phyloP scores from a whole-genome alignment of 2,329 filamentous ascomycete genomes.

The Pseudogymnoascus sp. region DNA sequence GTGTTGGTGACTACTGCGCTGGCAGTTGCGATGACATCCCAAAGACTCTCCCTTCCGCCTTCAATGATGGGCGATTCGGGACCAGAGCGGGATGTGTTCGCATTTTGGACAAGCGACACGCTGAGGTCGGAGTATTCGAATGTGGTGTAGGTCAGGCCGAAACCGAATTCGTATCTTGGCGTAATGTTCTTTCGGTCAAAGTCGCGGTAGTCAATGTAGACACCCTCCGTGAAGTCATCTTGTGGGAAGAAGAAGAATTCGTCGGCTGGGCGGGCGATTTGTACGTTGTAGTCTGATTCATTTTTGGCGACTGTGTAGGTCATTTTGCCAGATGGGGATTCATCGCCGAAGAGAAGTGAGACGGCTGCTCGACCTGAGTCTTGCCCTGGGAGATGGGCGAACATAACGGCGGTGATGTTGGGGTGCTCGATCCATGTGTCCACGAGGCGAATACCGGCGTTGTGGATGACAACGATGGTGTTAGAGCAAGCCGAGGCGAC shows the following conservation, averaged over 20 bases:
- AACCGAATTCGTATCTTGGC: conserved; percentile 33
- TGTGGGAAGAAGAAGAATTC: conserved; percentile 26
- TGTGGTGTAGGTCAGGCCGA: conserved; percentile 48
- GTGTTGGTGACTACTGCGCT: conserved; percentile 53
- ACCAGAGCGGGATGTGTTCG: not conserved
- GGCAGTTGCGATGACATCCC: conserved; percentile 51
- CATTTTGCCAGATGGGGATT: conserved; percentile 38
- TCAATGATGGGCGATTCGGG: not conserved
- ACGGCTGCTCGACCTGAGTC: conserved; percentile 52
- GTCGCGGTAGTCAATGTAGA: conserved; percentile 44
- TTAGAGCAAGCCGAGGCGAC: conserved; percentile 51
- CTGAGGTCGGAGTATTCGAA: conserved; percentile 31
- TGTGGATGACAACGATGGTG: conserved; percentile 57
- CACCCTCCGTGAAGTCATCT: conserved; percentile 31
- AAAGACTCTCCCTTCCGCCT: conserved; percentile 52
- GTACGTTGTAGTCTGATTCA: conserved; percentile 37
- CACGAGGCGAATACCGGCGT: conserved; percentile 49
- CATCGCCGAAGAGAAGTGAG: conserved; percentile 52
- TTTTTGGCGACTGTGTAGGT: conserved; percentile 55
- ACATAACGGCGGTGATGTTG: conserved; percentile 55
- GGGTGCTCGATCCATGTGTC: conserved; percentile 51
- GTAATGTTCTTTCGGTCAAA: conserved; percentile 36
- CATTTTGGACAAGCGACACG: not conserved
- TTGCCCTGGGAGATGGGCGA: conserved; percentile 51
- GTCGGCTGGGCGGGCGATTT: not conserved